phyloP scores from a whole-genome alignment of 2,329 filamentous ascomycete genomes.

The Endoconidiophora polonica region DNA sequence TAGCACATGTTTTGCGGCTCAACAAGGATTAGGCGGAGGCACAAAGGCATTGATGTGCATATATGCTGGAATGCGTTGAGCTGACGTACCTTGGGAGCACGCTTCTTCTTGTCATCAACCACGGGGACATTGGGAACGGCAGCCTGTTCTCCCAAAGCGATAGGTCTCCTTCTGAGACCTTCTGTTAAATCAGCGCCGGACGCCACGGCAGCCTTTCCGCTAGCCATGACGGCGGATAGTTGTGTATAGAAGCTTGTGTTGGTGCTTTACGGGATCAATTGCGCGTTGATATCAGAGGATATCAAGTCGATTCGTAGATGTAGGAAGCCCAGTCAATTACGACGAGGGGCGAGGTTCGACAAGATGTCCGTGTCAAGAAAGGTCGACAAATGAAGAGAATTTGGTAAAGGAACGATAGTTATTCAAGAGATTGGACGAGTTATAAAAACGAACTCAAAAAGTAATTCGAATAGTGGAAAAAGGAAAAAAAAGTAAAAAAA shows the following conservation, averaged over 20 bases:
- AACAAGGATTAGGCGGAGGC: background rate
- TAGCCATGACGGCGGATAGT: slow-evolving; percentile 28
- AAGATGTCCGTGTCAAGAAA: background rate
- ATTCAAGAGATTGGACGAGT: slow-evolving; percentile 14
- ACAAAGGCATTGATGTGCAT: background rate
- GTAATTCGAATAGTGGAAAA: background rate
- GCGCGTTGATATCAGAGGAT: background rate
- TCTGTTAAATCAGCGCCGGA: slow-evolving; percentile 44
- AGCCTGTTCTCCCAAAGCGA: slow-evolving; percentile 15
- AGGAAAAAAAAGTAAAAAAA: background rate
- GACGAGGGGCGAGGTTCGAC: no score
- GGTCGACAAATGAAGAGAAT: slow-evolving; percentile 7
- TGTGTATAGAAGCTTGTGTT: background rate
- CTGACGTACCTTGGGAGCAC: slow-evolving; percentile 35
- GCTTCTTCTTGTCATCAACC: slow-evolving; percentile 43
- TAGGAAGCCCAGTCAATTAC: background rate
- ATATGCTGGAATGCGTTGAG: background rate
- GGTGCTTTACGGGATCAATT: slow-evolving; percentile 3
- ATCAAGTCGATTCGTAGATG: background rate
- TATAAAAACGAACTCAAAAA: slow-evolving; percentile 13
- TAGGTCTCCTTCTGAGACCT: slow-evolving; percentile 38
- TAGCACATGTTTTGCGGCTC: slow-evolving; percentile 4
- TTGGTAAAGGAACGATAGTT: slow-evolving; percentile 6
- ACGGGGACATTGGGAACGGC: slow-evolving; percentile 17
- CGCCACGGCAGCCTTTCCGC: slow-evolving; percentile 37